Base-by-base conservation (phyloP, 2,329 filamentous ascomycete genomes). In the Magnaporthiopsis poae region DNA sequence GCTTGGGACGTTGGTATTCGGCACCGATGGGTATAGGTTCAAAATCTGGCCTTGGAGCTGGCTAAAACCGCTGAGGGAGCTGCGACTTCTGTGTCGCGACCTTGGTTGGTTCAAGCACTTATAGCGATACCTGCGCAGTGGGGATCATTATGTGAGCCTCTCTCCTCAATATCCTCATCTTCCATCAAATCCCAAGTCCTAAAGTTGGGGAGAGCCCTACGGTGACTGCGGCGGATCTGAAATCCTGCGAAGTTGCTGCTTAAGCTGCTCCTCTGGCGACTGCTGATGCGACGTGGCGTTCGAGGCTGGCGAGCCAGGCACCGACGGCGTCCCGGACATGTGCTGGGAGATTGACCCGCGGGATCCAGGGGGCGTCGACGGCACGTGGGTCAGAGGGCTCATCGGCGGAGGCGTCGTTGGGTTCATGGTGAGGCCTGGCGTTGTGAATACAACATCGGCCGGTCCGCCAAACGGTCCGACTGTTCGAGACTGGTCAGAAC, bases 171-270 rank as follows among this genome's bases (percentile, higher is more conserved):
- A 39, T 39, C 29, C 15, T 52, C 46, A 59, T 13, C 35, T 52
- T 25, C 46, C 46, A 0, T 13, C 21, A 56, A 56, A 13, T 5
- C 5, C 5, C 18, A 25, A 7, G 46, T 56, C 46, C n/a, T 46
- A 52, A n/a, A 60, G 21, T 31, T 33, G 65, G 39, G 62, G 66
- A 62, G 35, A 27, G 64, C 65, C 65, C n/a, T 68, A 72, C 64
- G 69, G 65, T 56, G 71, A 71, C 18, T 70, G 70, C 64, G 70
- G 71, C 52, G 71, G 70, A 59, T 72, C 71, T 18, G 71, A 72
- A 29, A 72, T 72, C 67, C 71, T 71, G n/a, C 70, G 70, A 63
- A 72, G 59, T 65, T 72, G 71, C 62, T 71, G 71, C 67, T 68
- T 71, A 35, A 72, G 68, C 68, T 72, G 71, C 18, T 71, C 70